Evolutionary conservation across 176 grass and related monocot genomes (phyloP).

Genomic region (Zoysia pacifica): DNA sequence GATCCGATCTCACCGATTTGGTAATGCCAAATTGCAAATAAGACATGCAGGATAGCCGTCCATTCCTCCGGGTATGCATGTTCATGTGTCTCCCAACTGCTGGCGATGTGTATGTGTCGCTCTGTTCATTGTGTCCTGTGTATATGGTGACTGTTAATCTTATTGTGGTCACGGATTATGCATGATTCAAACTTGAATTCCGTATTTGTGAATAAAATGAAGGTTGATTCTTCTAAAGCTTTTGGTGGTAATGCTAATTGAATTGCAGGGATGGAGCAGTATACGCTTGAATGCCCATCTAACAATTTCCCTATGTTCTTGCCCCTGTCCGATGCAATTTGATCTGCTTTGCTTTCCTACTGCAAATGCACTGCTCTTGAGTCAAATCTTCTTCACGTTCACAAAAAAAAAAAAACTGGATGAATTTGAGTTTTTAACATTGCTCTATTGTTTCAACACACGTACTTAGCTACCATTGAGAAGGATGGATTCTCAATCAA

Average conservation of each 20-base stretch:
- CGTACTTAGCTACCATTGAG: too few species aligned
- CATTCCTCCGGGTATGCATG: conserved; percentile 11
- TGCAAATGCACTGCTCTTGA: neutral
- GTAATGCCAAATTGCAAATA: conserved; percentile 22
- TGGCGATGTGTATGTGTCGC: conserved; percentile 34
- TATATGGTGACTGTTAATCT: conserved; percentile 42
- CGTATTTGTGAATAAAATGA: conserved; percentile 44
- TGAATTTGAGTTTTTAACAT: neutral
- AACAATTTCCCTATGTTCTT: neutral
- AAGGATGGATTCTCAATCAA: too few species aligned
- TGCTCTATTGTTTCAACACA: neutral
- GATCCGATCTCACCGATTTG: conserved; percentile 19
- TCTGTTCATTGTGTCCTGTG: conserved; percentile 34
- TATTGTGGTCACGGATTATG: conserved; percentile 43
- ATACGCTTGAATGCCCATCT: neutral
- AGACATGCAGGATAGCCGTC: neutral
- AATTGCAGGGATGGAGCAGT: neutral
- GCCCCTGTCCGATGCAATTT: neutral
- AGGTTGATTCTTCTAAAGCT: conserved; percentile 36
- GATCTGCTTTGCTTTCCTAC: neutral
- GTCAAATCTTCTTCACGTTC: neutral
- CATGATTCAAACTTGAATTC: conserved; percentile 34
- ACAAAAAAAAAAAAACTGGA: conserved; percentile 23
- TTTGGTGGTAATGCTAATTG: neutral
- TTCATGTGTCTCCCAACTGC: neutral